Percentiles rank a stretch among this genome's conserved stretches.
Evolutionary conservation across 768 basidiomycete species (phyloP).

Genomic region (Tylopilus felleus): DNA sequence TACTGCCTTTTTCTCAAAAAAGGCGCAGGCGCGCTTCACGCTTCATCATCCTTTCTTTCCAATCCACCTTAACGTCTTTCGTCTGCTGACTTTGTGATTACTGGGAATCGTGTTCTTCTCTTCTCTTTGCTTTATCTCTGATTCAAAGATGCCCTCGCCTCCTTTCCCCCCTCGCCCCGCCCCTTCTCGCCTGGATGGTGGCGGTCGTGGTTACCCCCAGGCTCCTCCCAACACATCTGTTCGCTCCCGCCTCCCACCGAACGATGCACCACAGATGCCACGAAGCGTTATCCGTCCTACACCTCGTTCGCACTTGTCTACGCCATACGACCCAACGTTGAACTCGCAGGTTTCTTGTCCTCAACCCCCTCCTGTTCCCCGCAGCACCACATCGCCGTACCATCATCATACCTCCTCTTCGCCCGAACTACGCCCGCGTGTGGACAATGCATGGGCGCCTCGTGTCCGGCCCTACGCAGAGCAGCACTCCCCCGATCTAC

Average conservation of each 20-base stretch:
- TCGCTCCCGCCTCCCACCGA: slow-evolving; percentile 1
- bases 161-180: slow-evolving; percentile 20
- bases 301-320: neutral
- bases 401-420: slow-evolving; percentile 26
- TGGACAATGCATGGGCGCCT: slow-evolving; percentile 23
- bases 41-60: neutral
- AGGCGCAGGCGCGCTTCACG: neutral
- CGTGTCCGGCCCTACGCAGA: slow-evolving; percentile 16
- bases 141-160: slow-evolving; percentile 15
- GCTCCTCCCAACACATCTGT: neutral
- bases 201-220: slow-evolving; percentile 1
- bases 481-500: slow-evolving; percentile 7
- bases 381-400: slow-evolving; percentile 5
- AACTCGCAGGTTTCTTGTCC: neutral
- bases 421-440: slow-evolving; percentile 19
- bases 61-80: neutral
- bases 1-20: neutral
- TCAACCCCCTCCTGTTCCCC: slow-evolving; percentile 9
- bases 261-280: slow-evolving; percentile 8
- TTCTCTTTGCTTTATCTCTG: neutral
- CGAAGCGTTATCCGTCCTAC: slow-evolving; percentile 21
- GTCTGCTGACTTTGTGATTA: neutral
- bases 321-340: slow-evolving; percentile 3
- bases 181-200: slow-evolving; percentile 9
- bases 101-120: neutral